phyloP scores from a whole-genome alignment of 345 rosid genomes.

The Sisymbrium irio region DNA sequence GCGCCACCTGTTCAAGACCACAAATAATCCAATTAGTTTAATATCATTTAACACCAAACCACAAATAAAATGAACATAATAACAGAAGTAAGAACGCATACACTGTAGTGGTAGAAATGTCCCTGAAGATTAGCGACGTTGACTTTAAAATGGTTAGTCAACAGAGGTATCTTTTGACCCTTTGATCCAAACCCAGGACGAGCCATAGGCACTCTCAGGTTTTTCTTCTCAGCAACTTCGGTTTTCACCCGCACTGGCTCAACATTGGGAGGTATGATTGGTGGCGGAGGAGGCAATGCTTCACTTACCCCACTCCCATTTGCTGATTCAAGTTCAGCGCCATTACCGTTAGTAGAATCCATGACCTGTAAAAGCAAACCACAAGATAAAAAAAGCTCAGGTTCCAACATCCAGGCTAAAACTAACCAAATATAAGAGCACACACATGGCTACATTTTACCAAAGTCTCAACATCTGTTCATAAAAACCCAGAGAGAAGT shows the following conservation, averaged over 20 bases:
- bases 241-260: conserved; percentile 42
- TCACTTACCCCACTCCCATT: conserved; percentile 40
- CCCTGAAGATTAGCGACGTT: conserved; percentile 54
- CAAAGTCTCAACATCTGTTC: background rate
- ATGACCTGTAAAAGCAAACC: conserved; percentile 36
- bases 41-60: background rate
- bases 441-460: background rate
- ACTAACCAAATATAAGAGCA: background rate
- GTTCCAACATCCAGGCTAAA: background rate
- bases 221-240: conserved; percentile 56
- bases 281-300: conserved; percentile 71
- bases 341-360: conserved; percentile 42
- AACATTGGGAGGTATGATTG: conserved; percentile 59
- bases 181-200: conserved; percentile 67
- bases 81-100: conserved; percentile 32
- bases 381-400: background rate
- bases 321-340: conserved; percentile 42
- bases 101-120: conserved; percentile 71
- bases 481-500: background rate
- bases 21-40: background rate
- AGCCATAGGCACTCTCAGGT: conserved; percentile 51
- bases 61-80: background rate
- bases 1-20: conserved; percentile 48
- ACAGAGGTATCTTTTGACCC: conserved; percentile 59
- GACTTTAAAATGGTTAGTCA: conserved; percentile 85